Percentiles rank a stretch among this genome's conserved stretches.
Evolutionary conservation across 139 green algal genomes (phyloP).

Genomic region (Tetradesmus lagerheimii): DNA sequence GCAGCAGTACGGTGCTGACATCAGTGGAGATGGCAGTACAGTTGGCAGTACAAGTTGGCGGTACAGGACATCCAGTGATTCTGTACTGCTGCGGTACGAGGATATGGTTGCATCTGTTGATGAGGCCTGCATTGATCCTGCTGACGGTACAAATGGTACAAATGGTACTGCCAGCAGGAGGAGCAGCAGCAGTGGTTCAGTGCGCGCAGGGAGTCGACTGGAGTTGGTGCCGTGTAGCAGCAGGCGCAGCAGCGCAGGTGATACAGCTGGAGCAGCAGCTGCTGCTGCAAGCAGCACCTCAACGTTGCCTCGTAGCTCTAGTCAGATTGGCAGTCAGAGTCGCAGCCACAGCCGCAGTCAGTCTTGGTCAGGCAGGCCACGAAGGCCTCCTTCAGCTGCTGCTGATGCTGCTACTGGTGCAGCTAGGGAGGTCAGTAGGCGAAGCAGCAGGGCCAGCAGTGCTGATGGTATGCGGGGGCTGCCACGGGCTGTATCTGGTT

Average conservation of each 20-base stretch:
- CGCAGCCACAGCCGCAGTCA: conserved; percentile 5
- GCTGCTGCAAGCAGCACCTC: background rate
- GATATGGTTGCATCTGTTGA: conserved; percentile 17
- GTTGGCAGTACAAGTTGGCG: background rate
- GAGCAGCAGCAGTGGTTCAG: conserved; percentile 28
- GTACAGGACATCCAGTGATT: background rate
- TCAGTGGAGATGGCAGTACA: background rate
- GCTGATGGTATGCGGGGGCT: conserved; percentile 16
- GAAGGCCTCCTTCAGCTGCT: background rate
- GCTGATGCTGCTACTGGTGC: background rate
- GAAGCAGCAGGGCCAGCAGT: background rate
- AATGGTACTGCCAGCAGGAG: background rate
- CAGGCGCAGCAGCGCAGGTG: background rate
- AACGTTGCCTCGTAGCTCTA: background rate
- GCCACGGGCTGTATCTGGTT: background rate
- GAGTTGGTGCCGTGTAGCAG: conserved; percentile 4
- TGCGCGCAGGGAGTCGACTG: background rate
- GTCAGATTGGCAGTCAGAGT: background rate
- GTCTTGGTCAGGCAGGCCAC: background rate
- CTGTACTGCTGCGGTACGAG: background rate
- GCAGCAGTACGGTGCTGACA: background rate
- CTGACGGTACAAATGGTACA: too few species aligned
- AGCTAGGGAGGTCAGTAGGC: background rate
- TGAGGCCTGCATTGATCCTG: background rate
- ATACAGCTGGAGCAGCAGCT: background rate